These are phyloP conservation scores for Podaxis sp. DNA, from an alignment of 768 basidiomycete species.

Conservation along the genomic window DNA sequence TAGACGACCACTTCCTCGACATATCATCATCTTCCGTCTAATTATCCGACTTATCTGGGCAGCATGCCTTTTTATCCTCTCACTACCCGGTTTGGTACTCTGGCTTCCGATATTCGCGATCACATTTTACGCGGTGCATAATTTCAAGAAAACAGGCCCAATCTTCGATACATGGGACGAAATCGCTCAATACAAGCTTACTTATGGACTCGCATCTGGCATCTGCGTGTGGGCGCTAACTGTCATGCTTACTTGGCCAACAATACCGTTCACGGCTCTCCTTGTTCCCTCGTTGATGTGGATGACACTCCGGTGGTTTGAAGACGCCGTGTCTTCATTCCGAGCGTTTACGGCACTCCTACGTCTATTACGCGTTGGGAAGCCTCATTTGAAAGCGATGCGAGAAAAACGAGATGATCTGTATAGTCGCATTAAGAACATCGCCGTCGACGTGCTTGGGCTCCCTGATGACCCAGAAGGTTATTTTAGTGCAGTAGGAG, in stretches of 20 bases:
- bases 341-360: slow-evolving; percentile 68
- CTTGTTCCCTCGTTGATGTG: slow-evolving; percentile 80
- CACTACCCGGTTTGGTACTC: slow-evolving; percentile 74
- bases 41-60: slow-evolving; percentile 65
- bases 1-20: slow-evolving; percentile 57
- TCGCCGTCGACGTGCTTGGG: slow-evolving; percentile 57
- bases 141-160: slow-evolving; percentile 80
- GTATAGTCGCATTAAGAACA: slow-evolving; percentile 62
- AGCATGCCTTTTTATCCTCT: slow-evolving; percentile 58
- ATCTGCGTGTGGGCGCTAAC: slow-evolving; percentile 61
- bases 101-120: slow-evolving; percentile 80
- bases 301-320: slow-evolving; percentile 87
- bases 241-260: slow-evolving; percentile 59
- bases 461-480: slow-evolving; percentile 71
- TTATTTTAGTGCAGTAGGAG: slow-evolving; percentile 59
- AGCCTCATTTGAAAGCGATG: slow-evolving; percentile 52
- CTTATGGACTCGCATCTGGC: slow-evolving; percentile 78
- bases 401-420: slow-evolving; percentile 54
- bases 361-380: slow-evolving; percentile 64
- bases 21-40: slow-evolving; percentile 62
- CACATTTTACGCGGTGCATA: slow-evolving; percentile 67
- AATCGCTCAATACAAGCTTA: slow-evolving; percentile 86
- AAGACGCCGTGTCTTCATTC: slow-evolving; percentile 78
- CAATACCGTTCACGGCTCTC: slow-evolving; percentile 55
- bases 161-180: slow-evolving; percentile 88